These are phyloP conservation scores for Rhamnella rubrinervis DNA, from an alignment of 331 rosid genomes.

Conservation along the genomic window DNA sequence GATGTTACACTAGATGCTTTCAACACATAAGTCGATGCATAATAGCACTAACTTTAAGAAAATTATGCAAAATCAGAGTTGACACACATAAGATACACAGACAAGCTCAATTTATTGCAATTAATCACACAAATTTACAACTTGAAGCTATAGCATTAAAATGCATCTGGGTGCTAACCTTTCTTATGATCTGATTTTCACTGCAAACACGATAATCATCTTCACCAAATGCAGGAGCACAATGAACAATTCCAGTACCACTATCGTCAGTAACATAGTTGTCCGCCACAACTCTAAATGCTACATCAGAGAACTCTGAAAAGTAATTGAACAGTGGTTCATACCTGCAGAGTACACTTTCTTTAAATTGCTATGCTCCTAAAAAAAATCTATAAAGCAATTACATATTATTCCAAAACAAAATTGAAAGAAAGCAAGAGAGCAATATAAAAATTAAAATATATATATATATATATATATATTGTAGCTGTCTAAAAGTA, in stretches of 20 bases:
- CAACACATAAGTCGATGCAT: too few relatives aligned
- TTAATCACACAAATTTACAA: constrained; percentile 6
- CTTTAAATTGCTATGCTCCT: constrained; percentile 17
- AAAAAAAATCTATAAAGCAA: constrained; percentile 4
- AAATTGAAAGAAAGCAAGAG: not conserved
- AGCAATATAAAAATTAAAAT: not conserved
- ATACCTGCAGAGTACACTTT: constrained; percentile 54
- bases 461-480: too few relatives aligned
- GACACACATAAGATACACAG: not conserved
- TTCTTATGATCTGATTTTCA: constrained; percentile 63
- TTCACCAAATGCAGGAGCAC: constrained; percentile 98
- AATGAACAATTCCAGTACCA: constrained; percentile 93
- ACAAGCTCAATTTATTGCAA: constrained; percentile 9
- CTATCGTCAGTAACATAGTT: constrained; percentile 87
- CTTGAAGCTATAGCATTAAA: not conserved
- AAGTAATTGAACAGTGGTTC: constrained; percentile 78
- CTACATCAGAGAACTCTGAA: constrained; percentile 62
- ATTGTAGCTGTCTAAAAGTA: constrained; percentile 20
- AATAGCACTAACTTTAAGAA: too few relatives aligned
- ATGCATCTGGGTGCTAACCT: constrained; percentile 49
- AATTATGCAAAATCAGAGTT: constrained; percentile 1
- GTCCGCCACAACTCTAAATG: constrained; percentile 88
- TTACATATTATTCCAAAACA: not conserved
- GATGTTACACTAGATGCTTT: too few relatives aligned
- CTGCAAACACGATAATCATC: constrained; percentile 93